Evolutionary conservation across 2,329 filamentous ascomycete genomes (phyloP).

Genomic region (Tolypocladium paradoxum): DNA sequence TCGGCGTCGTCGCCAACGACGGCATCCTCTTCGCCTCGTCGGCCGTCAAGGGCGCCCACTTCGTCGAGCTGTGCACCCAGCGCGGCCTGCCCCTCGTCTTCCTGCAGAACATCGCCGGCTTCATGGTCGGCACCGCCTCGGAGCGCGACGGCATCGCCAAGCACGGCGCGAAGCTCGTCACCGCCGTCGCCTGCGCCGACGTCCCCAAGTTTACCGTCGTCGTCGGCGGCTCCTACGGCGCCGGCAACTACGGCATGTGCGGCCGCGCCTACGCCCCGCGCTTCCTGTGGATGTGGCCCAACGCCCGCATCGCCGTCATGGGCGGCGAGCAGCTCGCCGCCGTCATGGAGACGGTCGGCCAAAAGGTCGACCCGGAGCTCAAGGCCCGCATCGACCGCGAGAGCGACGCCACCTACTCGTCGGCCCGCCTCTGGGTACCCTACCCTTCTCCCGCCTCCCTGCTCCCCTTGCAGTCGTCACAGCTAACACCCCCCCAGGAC

Average conservation of each 20-base stretch:
- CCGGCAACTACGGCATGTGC: conserved; percentile 98
- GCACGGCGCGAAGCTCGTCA: conserved; percentile 94
- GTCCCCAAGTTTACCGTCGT: conserved; percentile 97
- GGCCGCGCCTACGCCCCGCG: conserved; percentile 85
- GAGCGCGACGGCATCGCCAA: conserved; percentile 95
- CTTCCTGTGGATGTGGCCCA: conserved; percentile 95
- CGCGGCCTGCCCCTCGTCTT: conserved; percentile 85
- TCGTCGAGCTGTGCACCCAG: conserved; percentile 89
- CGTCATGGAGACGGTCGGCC: conserved; percentile 92
- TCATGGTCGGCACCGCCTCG: conserved; percentile 93
- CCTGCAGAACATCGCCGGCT: conserved; percentile 92
- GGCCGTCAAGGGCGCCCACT: conserved; percentile 88
- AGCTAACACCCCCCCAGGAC: conserved; percentile 34
- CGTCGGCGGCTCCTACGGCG: conserved; percentile 84
- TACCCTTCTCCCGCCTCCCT: conserved; percentile 22
- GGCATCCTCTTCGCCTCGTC: conserved; percentile 88
- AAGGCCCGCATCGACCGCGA: conserved; percentile 80
- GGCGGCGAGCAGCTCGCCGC: conserved; percentile 81
- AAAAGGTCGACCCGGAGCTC: conserved; percentile 67
- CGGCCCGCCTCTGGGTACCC: conserved; percentile 75
- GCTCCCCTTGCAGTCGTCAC: background rate
- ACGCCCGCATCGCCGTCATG: conserved; percentile 94
- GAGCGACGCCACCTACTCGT: conserved; percentile 81
- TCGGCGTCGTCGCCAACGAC: conserved; percentile 92
- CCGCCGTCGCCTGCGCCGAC: conserved; percentile 84